Evolutionary conservation across 352 stramenopile genomes (phyloP).

Genomic region (Peronospora tabacina): DNA sequence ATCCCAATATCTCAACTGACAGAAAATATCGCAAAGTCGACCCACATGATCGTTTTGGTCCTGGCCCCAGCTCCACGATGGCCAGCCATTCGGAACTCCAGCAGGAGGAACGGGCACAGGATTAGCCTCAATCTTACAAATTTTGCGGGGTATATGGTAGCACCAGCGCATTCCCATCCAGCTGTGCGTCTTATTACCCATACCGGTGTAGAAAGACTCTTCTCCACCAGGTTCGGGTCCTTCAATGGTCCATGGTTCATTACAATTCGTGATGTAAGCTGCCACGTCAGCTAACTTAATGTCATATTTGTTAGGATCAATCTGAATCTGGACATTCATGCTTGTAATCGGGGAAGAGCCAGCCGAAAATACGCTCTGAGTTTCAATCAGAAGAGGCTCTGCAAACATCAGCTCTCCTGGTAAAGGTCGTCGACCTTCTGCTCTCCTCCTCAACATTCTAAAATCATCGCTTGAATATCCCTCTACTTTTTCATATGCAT

Average conservation of each 20-base stretch:
- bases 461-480: conserved; percentile 46
- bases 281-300: conserved; percentile 30
- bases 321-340: conserved; percentile 18
- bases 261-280: conserved; percentile 49
- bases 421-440: conserved; percentile 36
- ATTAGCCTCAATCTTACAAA: conserved; percentile 42
- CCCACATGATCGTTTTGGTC: conserved; percentile 16
- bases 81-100: conserved; percentile 55
- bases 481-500: background rate
- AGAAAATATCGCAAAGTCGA: conserved; percentile 64
- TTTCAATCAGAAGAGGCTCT: conserved; percentile 63
- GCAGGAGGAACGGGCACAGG: conserved; percentile 57
- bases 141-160: conserved; percentile 58
- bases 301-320: conserved; percentile 24
- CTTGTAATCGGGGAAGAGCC: conserved; percentile 3
- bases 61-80: conserved; percentile 39
- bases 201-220: conserved; percentile 12
- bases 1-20: conserved; percentile 68
- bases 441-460: conserved; percentile 42
- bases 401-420: conserved; percentile 63
- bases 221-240: conserved; percentile 14
- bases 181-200: conserved; percentile 48
- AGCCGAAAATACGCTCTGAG: conserved; percentile 21
- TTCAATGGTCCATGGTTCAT: conserved; percentile 44
- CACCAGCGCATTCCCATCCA: conserved; percentile 81